Conservation (phyloP, 352 stramenopile species). For the Aphanomyces cochlioides region DNA sequence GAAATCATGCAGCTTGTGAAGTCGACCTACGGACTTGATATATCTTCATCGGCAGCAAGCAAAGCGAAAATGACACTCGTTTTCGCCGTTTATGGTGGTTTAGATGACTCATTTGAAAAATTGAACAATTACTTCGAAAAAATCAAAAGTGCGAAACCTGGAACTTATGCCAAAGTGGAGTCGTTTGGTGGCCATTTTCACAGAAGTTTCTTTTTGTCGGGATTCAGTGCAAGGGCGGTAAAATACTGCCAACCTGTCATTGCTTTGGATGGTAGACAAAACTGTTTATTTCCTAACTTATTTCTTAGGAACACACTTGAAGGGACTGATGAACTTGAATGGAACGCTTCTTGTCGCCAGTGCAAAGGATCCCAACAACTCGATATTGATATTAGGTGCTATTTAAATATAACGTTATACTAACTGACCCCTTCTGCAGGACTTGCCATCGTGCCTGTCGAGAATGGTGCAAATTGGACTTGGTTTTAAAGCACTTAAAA, state of each 20-base stretch:
- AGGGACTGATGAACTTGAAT: not conserved
- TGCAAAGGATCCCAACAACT: slow-evolving; percentile 1
- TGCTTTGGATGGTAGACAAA: not conserved
- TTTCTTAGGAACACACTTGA: not conserved
- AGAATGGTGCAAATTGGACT: not conserved
- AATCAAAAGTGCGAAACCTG: not conserved
- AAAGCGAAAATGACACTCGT: not conserved
- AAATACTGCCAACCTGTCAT: not conserved
- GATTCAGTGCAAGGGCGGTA: not conserved
- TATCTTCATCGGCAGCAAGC: not conserved
- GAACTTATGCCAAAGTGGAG: not conserved
- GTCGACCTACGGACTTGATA: not conserved
- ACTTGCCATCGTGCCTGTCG: not conserved
- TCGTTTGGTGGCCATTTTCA: slow-evolving; percentile 2
- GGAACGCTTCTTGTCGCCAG: not conserved
- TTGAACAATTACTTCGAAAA: not conserved
- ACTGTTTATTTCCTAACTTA: not conserved
- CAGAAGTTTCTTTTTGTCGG: not conserved
- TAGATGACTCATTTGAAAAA: not conserved
- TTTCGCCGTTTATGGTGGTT: not conserved
- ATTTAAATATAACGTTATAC: not conserved
- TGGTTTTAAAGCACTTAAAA: slow-evolving; percentile 5
- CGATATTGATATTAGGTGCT: not conserved
- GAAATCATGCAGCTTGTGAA: not conserved
- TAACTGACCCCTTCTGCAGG: not conserved